These are phyloP conservation scores for Leptographium radiaticola DNA, from an alignment of 2,329 filamentous ascomycete genomes.

Conservation along the genomic window DNA sequence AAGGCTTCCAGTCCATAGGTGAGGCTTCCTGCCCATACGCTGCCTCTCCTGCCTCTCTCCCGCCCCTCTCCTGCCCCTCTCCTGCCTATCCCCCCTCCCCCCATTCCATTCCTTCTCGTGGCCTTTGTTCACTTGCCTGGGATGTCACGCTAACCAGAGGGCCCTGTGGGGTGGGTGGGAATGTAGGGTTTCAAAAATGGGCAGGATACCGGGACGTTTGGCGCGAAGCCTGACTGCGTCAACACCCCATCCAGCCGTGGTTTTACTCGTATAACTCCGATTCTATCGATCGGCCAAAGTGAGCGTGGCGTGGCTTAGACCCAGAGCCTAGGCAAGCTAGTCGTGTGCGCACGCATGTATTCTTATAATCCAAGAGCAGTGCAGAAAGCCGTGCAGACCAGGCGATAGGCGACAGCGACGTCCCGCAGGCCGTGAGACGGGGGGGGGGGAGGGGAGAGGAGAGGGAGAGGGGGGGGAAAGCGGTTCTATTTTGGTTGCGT, in stretches of 20 bases:
- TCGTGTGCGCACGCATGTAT: not conserved
- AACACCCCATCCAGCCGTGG: not conserved
- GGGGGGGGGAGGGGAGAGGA: too few relatives aligned
- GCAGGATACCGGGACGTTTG: constrained; percentile 43
- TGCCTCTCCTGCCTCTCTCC: not conserved
- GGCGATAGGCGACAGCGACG: too few relatives aligned
- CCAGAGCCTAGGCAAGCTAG: not conserved
- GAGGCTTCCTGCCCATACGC: constrained; percentile 12
- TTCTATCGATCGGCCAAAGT: not conserved
- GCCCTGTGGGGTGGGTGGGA: not conserved
- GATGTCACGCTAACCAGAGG: not conserved
- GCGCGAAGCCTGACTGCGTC: constrained; percentile 21
- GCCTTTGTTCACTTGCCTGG: too few relatives aligned
- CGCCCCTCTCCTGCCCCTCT: too few relatives aligned
- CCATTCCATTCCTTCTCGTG: too few relatives aligned
- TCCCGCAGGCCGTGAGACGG: too few relatives aligned
- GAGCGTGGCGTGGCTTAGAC: not conserved
- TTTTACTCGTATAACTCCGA: not conserved
- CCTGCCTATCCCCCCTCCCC: too few relatives aligned
- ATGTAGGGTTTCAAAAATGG: constrained; percentile 44
- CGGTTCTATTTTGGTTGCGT: too few relatives aligned
- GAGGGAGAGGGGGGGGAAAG: too few relatives aligned
- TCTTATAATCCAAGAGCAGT: too few relatives aligned
- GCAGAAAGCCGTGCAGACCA: too few relatives aligned
- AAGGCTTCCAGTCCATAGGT: constrained; percentile 40